Conservation (phyloP, 371 early-diverging fungal genomes). For the Choanephora cucurbitarum region DNA sequence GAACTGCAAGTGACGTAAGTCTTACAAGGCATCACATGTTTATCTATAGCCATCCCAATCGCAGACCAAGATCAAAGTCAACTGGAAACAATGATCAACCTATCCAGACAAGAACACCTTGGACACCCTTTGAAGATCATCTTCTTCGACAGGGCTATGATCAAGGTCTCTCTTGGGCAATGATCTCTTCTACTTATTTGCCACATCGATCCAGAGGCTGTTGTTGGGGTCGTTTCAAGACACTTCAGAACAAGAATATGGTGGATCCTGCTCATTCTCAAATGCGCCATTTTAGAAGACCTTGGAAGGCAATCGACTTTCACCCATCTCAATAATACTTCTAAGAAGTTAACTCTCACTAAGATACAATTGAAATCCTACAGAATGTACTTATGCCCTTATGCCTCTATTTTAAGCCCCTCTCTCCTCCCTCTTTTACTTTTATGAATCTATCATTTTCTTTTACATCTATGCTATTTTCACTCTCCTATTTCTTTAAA, state of each 20-base stretch:
- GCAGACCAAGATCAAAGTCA: constrained; percentile 28
- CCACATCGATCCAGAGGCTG: constrained; percentile 53
- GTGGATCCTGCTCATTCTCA: constrained; percentile 29
- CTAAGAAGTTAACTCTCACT: background rate
- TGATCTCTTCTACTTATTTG: constrained; percentile 51
- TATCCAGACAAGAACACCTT: constrained; percentile 52
- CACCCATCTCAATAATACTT: constrained; percentile 9
- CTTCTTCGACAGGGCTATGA: constrained; percentile 48
- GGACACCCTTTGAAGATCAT: constrained; percentile 51
- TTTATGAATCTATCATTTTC: background rate
- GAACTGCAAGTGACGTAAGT: constrained; percentile 25
- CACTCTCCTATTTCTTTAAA: background rate
- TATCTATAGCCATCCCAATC: constrained; percentile 24
- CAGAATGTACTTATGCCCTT: background rate
- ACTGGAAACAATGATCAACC: constrained; percentile 14
- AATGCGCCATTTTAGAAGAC: constrained; percentile 29
- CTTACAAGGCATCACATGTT: constrained; percentile 27
- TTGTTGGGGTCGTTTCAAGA: constrained; percentile 55
- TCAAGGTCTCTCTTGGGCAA: constrained; percentile 53
- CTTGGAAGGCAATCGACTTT: constrained; percentile 31
- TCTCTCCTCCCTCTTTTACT: too few species aligned
- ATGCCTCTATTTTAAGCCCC: background rate
- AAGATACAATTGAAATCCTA: too few species aligned
- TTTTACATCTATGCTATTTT: background rate
- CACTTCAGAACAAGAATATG: constrained; percentile 41